These are phyloP conservation scores for Akanthomyces muscarius DNA, from an alignment of 2,329 filamentous ascomycete genomes.

Conservation along the genomic window DNA sequence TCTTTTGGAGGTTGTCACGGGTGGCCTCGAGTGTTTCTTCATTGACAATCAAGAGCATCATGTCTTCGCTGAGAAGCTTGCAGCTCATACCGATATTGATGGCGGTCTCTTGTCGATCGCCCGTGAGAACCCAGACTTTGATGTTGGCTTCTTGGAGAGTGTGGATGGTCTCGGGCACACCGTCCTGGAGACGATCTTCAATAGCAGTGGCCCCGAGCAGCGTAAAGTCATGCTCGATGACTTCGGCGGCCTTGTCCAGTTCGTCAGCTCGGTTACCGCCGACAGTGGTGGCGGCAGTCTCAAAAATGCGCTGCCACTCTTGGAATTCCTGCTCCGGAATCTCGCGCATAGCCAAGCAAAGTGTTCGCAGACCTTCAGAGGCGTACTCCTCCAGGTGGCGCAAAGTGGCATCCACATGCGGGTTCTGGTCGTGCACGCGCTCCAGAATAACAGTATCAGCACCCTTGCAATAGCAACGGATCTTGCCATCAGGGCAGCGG, in stretches of 20 bases:
- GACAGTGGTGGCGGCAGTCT: conserved; percentile 83
- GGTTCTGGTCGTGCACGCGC: conserved; percentile 76
- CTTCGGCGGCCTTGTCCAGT: conserved; percentile 91
- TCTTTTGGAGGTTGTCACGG: conserved; percentile 86
- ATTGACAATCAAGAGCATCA: conserved; percentile 95
- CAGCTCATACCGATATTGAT: conserved; percentile 99
- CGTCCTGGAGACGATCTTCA: conserved; percentile 93
- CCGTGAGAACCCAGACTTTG: conserved; percentile 97
- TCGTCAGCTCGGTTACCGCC: conserved; percentile 90
- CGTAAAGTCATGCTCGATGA: conserved; percentile 89
- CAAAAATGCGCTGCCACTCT: conserved; percentile 83
- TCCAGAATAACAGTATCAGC: conserved; percentile 97
- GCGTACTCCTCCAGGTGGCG: conserved; percentile 98
- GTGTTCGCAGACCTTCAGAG: conserved; percentile 87
- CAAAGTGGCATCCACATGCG: conserved; percentile 82
- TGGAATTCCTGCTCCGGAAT: conserved; percentile 83
- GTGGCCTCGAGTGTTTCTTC: conserved; percentile 78
- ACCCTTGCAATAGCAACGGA: conserved; percentile 91
- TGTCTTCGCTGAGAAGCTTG: conserved; percentile 96
- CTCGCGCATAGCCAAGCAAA: conserved; percentile 93
- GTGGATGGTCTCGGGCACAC: conserved; percentile 96
- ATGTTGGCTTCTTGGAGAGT: conserved; percentile 95
- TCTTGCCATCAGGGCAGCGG: conserved; percentile 91
- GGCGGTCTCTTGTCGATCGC: conserved; percentile 95
- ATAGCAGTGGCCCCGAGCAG: conserved; percentile 94